Evolutionary conservation across 176 grass and related monocot species (phyloP).

Genomic region (Areca catechu): DNA sequence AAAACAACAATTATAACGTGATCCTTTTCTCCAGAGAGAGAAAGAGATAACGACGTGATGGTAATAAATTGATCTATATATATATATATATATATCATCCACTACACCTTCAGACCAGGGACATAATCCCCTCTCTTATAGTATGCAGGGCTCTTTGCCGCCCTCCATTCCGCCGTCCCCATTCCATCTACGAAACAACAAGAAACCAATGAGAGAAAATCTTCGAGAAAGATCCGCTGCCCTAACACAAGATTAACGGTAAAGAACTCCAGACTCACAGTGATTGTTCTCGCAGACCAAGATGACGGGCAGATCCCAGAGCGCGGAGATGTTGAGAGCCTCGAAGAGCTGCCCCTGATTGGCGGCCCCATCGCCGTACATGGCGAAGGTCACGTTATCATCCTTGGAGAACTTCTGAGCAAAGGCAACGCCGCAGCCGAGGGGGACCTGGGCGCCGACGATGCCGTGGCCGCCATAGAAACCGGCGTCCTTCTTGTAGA

Average conservation of each 20-base stretch:
- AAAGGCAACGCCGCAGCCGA: conserved; percentile 72
- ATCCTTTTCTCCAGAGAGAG: too few relatives aligned
- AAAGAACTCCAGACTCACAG: conserved; percentile 24
- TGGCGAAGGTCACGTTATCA: conserved; percentile 48
- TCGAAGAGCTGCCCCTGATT: conserved; percentile 98
- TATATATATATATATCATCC: too few relatives aligned
- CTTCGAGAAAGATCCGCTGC: too few relatives aligned
- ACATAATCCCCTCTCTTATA: conserved; percentile 98
- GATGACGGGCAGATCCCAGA: conserved; percentile 73
- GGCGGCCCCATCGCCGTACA: conserved; percentile 76
- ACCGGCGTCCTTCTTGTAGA: conserved; percentile 68
- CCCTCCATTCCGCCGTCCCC: conserved; percentile 87
- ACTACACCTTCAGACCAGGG: conserved; percentile 63
- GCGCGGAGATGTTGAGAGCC: conserved; percentile 92
- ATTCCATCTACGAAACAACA: conserved; percentile 61
- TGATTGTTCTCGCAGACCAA: conserved; percentile 99
- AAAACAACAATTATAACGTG: too few relatives aligned
- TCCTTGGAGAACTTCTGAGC: conserved; percentile 83
- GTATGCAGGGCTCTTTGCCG: conserved; percentile 70
- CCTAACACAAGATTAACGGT: too few relatives aligned
- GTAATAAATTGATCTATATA: too few relatives aligned
- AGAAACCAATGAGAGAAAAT: not conserved
- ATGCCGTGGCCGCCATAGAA: conserved; percentile 88
- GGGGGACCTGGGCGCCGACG: conserved; percentile 79
- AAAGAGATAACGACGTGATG: not conserved